Base-by-base conservation (phyloP, 345 rosid genomes). In the Dovyalis caffra region DNA sequence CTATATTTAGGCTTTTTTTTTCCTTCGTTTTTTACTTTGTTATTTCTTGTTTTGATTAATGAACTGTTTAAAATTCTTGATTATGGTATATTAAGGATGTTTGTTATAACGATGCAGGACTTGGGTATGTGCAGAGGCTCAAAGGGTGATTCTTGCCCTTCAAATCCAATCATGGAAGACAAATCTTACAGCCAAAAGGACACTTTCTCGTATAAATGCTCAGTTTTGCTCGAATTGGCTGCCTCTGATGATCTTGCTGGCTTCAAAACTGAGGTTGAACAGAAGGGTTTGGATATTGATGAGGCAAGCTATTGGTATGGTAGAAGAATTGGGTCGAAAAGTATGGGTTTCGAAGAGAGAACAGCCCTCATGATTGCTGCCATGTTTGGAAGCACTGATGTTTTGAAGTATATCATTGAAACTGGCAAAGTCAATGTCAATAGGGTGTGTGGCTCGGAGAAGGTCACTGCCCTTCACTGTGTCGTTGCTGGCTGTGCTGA, bases 401-500 rank as follows among this genome's bases (percentile, higher is more conserved):
- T 92, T 21, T 61, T 88, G 74, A 91, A 82, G 83, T 92, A 91
- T 73, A 83, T 95, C 18, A 78, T 89, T 4, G 83, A 76, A 64
- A 83, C 87, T 0, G 87, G 85, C 8, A 87, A 79, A 60, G 76
- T 81, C 47, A 87, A 91, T 70, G 90, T 91, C 68, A 88, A 91
- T 53, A 84, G 88, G 76, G 85, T 86, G 78, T 92, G 90, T 35
- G 90, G 97, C 40, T 76, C 74, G 8, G 97, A 92, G 86, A 86
- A 83, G 81, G 90, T 87, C 68, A 91, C 99, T 47, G 97, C 99
- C 21, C 95, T 95, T 71, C 99, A 95, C 83, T 92, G 93, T 72
- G 99, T 97, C 14, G 92, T 87, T 73, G 95, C 95, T 20, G 94
- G 97, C 31, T 89, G 95, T 51, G 70, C 95, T 0, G 69, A 60